Evolutionary conservation across 805 yeast species (phyloP).

Genomic region (Candida glaebosa): DNA sequence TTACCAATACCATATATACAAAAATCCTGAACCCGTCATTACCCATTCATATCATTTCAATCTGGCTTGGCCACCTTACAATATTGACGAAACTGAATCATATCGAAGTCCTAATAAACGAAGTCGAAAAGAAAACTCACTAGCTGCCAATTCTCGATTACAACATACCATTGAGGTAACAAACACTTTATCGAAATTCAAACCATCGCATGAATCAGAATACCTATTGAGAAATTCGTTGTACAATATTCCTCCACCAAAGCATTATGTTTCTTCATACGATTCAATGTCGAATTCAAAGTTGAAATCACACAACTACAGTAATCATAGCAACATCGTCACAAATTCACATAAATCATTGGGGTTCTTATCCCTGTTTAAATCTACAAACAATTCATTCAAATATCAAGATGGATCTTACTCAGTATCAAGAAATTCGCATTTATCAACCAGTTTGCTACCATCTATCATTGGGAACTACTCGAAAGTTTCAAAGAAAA

Average conservation of each 20-base stretch:
- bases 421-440: not conserved
- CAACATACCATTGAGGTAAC: not conserved
- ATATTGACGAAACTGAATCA: constrained; percentile 4
- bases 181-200: not conserved
- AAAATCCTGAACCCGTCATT: not conserved
- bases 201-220: constrained; percentile 1
- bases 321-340: not conserved
- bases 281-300: constrained; percentile 1
- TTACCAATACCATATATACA: constrained; percentile 23
- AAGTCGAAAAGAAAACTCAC: not conserved
- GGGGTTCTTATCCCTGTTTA: not conserved
- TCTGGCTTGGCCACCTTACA: constrained; percentile 33
- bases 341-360: not conserved
- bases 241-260: constrained; percentile 12
- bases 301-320: not conserved
- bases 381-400: not conserved
- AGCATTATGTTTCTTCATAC: constrained; percentile 16
- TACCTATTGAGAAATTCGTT: constrained; percentile 1
- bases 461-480: constrained; percentile 40
- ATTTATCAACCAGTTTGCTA: constrained; percentile 28
- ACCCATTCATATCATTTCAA: constrained; percentile 11
- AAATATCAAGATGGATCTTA: not conserved
- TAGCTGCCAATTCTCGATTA: not conserved
- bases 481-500: constrained; percentile 32
- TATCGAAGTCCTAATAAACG: not conserved